Conservation (phyloP, 2,329 filamentous ascomycete species). For the Penicillium sp. region DNA sequence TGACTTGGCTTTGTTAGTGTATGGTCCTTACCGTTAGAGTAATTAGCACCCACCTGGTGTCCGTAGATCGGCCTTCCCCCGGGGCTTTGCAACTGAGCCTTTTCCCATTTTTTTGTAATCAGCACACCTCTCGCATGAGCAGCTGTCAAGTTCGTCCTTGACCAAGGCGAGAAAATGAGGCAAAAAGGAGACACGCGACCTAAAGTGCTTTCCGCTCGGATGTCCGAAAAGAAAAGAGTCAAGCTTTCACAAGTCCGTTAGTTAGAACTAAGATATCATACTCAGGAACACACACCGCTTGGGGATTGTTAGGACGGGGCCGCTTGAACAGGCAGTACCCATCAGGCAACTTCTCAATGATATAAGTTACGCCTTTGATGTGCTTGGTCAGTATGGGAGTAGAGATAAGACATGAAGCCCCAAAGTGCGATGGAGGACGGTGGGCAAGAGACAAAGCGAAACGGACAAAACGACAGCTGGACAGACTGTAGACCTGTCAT, state of each 20-base stretch:
- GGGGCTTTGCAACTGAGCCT: constrained; percentile 8
- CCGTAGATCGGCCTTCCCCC: constrained; percentile 9
- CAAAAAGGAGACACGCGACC: constrained; percentile 54
- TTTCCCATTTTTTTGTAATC: constrained; percentile 11
- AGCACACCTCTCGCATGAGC: constrained; percentile 50
- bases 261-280: not conserved
- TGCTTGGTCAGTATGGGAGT: not conserved
- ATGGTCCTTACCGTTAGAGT: not conserved
- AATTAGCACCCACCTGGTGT: not conserved
- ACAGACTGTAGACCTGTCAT: not conserved
- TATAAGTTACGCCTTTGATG: constrained; percentile 45
- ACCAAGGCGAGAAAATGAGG: constrained; percentile 52
- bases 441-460: not conserved
- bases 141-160: constrained; percentile 51
- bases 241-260: constrained; percentile 30
- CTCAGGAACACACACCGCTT: constrained; percentile 25
- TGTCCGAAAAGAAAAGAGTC: constrained; percentile 59
- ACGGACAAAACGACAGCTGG: not conserved
- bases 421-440: not conserved
- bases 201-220: constrained; percentile 48
- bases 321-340: constrained; percentile 54
- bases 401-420: not conserved
- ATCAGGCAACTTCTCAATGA: constrained; percentile 51
- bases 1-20: not conserved
- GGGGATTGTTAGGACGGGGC: constrained; percentile 40